Evolutionary conservation across 441 rosid species (phyloP).

Genomic region (Biscutella laevigata): DNA sequence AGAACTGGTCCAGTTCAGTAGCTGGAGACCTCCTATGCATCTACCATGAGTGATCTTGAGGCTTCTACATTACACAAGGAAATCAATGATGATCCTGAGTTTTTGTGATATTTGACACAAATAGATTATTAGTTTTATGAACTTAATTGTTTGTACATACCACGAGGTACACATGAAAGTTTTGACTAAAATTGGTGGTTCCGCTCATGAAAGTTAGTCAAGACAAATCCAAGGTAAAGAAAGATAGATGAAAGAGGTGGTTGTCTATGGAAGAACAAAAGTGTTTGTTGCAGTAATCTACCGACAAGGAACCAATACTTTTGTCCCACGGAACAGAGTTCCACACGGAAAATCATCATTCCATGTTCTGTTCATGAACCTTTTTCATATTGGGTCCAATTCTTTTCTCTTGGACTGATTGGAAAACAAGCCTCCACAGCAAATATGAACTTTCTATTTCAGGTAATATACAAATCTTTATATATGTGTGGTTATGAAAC

Average conservation of each 20-base stretch:
- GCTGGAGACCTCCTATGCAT: conserved; percentile 74
- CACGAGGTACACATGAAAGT: no score
- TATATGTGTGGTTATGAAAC: conserved; percentile 6
- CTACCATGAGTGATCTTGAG: conserved; percentile 60
- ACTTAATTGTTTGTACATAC: conserved; percentile 16
- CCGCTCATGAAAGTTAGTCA: no score
- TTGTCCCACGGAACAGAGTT: conserved; percentile 8
- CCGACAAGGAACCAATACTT: conserved; percentile 18
- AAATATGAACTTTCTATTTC: conserved; percentile 4
- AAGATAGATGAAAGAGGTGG: conserved; percentile 5
- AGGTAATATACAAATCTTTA: not conserved
- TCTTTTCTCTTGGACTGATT: not conserved
- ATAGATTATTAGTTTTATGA: not conserved
- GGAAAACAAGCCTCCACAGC: conserved; percentile 7
- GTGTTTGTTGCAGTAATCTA: conserved; percentile 7
- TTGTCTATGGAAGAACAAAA: conserved; percentile 10
- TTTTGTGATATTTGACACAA: conserved; percentile 4
- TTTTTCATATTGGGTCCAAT: conserved; percentile 4
- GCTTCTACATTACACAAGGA: not conserved
- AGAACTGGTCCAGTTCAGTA: conserved; percentile 53
- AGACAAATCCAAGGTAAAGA: no score
- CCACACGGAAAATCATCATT: conserved; percentile 19
- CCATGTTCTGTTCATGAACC: no score
- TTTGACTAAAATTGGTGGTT: not conserved
- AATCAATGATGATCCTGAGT: not conserved